A percentile compares a stretch with the other conserved stretches of the same genome.
Evolutionary conservation across 108 stramenopile species (phyloP).

Genomic region (Skeletonema grethae): DNA sequence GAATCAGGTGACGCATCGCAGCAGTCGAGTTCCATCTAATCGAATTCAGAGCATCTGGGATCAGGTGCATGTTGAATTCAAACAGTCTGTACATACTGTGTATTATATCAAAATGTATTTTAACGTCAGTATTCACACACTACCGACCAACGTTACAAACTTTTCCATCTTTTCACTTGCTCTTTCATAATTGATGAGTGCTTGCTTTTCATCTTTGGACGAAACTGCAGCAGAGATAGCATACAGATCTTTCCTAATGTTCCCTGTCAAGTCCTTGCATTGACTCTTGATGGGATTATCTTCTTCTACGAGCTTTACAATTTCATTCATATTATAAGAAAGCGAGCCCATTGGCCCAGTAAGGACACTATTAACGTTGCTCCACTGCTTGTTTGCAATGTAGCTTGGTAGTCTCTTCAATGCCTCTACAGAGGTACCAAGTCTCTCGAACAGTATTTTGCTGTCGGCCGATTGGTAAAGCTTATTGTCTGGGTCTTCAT

Average conservation of each 20-base stretch:
- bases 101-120: background rate
- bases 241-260: constrained; percentile 60
- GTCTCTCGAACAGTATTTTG: constrained; percentile 49
- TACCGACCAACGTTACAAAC: constrained; percentile 51
- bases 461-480: constrained; percentile 65
- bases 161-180: constrained; percentile 58
- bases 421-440: constrained; percentile 40
- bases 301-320: constrained; percentile 35
- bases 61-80: background rate
- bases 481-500: constrained; percentile 64
- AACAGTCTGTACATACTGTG: background rate
- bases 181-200: constrained; percentile 46
- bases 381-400: constrained; percentile 69
- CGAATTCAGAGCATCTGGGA: background rate
- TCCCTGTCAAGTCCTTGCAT: constrained; percentile 36
- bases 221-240: constrained; percentile 56
- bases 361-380: constrained; percentile 57
- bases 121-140: background rate
- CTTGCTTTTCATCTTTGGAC: constrained; percentile 41
- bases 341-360: constrained; percentile 67
- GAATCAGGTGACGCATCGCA: background rate
- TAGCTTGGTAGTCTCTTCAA: constrained; percentile 57
- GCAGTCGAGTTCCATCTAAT: background rate
- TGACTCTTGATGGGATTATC: constrained; percentile 22
- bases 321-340: constrained; percentile 49